phyloP scores from a whole-genome alignment of 148 eudicot species.

The Cornus florida region DNA sequence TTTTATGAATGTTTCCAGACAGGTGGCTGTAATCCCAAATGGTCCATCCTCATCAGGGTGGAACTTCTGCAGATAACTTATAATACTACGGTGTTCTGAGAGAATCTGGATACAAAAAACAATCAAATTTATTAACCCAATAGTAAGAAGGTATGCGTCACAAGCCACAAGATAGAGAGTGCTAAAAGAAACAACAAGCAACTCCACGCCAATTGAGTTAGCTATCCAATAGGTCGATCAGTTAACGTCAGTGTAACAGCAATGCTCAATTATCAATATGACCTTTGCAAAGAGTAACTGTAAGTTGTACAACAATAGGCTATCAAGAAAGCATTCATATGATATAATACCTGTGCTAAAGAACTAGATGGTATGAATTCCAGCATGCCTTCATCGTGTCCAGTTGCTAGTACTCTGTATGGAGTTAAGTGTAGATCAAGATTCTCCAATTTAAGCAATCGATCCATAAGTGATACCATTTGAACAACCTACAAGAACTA shows the following conservation, averaged over 20 bases:
- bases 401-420: constrained; percentile 93
- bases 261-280: neutral
- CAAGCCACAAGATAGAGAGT: neutral
- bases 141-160: constrained; percentile 1
- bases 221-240: neutral
- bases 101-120: constrained; percentile 57
- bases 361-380: constrained; percentile 96
- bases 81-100: constrained; percentile 87
- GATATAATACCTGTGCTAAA: constrained; percentile 75
- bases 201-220: neutral
- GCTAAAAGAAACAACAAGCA: no score
- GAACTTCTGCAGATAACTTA: constrained; percentile 88
- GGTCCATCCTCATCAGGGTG: constrained; percentile 94
- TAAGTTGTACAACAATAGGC: neutral
- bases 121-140: constrained; percentile 5
- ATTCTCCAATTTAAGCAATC: constrained; percentile 92
- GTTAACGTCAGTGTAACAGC: neutral
- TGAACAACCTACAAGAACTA: constrained; percentile 71
- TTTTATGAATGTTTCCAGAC: constrained; percentile 95
- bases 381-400: constrained; percentile 97
- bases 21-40: constrained; percentile 93
- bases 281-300: neutral
- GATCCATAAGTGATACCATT: constrained; percentile 97
- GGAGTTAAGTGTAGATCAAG: constrained; percentile 95
- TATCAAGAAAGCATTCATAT: constrained; percentile 3